Conservation (phyloP, 768 basidiomycete species). For the Sistotremastrum suecicum region DNA sequence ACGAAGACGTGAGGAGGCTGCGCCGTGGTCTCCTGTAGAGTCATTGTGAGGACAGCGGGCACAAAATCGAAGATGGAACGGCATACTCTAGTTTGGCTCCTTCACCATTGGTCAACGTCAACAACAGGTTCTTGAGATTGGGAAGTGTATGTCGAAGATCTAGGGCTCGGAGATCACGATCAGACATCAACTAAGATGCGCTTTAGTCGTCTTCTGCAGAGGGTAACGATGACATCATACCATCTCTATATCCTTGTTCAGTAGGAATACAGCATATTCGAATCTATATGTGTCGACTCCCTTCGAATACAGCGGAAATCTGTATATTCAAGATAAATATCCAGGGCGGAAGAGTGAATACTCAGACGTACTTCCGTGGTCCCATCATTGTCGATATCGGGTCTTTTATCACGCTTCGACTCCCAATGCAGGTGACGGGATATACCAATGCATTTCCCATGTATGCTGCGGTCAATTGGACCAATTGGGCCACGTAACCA, state of each 20-base stretch:
- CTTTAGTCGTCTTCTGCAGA: slow-evolving; percentile 2
- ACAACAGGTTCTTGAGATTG: slow-evolving; percentile 86
- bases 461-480: slow-evolving; percentile 72
- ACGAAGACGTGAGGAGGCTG: too few species aligned
- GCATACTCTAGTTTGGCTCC: slow-evolving; percentile 29
- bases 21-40: too few species aligned
- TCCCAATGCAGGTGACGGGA: slow-evolving; percentile 82
- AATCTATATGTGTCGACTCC: slow-evolving; percentile 95
- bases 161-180: slow-evolving; percentile 74
- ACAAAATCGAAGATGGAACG: too few species aligned
- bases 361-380: slow-evolving; percentile 63
- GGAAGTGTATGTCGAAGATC: slow-evolving; percentile 95
- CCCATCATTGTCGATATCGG: slow-evolving; percentile 92
- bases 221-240: slow-evolving; percentile 23
- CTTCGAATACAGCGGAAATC: slow-evolving; percentile 90
- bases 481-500: slow-evolving; percentile 79
- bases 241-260: slow-evolving; percentile 97
- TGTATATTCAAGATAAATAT: slow-evolving; percentile 16
- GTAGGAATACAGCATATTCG: slow-evolving; percentile 91
- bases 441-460: slow-evolving; percentile 67
- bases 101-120: slow-evolving; percentile 71
- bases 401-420: slow-evolving; percentile 82
- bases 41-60: too few species aligned
- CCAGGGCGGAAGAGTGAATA: slow-evolving; percentile 1
- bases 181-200: slow-evolving; percentile 64